Evolutionary conservation across 2,329 filamentous ascomycete species (phyloP).

Genomic region (Geosmithia flava): DNA sequence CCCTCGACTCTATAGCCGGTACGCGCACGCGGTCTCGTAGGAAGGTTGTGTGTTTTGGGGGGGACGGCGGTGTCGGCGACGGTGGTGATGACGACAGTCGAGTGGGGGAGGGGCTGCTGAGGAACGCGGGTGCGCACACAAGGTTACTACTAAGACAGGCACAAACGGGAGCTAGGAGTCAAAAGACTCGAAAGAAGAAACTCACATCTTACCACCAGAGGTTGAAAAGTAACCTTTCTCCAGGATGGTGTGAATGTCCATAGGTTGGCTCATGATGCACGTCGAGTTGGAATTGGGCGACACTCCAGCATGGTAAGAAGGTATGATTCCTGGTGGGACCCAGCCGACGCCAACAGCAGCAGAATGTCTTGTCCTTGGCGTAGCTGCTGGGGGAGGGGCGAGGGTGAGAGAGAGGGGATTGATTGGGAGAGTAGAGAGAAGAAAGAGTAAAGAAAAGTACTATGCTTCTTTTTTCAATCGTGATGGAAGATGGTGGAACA

Average conservation of each 20-base stretch:
- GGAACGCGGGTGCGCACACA: neutral
- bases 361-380: neutral
- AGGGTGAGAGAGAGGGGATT: neutral
- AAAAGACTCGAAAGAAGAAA: neutral
- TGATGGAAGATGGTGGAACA: neutral
- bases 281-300: neutral
- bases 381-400: too few relatives aligned
- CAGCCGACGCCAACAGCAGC: neutral
- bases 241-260: conserved; percentile 33
- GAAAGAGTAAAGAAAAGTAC: too few relatives aligned
- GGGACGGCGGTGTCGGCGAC: neutral
- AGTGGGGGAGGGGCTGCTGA: neutral
- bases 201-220: conserved; percentile 19
- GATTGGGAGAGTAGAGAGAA: neutral
- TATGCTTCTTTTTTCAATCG: neutral
- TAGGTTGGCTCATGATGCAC: conserved; percentile 27
- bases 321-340: too few relatives aligned
- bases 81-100: neutral
- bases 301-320: neutral
- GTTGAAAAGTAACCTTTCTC: conserved; percentile 38
- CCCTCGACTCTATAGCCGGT: neutral
- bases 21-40: neutral
- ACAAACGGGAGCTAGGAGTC: neutral
- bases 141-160: neutral
- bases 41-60: neutral